Evolutionary conservation across 306 rosid species (phyloP), one percentile per base, ranked within the genome.

Genomic region (Dalbergia cochinchinensis): DNA sequence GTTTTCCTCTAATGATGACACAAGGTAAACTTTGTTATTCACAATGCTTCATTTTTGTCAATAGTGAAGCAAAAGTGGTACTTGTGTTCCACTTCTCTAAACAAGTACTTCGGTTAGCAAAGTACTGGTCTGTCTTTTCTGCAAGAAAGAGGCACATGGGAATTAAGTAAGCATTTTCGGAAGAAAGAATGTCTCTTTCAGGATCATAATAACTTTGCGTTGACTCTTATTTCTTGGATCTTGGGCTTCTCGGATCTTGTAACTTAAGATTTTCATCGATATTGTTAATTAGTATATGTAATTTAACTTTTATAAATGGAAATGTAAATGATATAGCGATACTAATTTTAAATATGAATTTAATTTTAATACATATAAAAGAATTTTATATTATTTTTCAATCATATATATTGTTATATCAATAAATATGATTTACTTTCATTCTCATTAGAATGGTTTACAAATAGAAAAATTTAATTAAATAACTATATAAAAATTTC

Each of bases 141-240:
- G 31, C 63, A 55, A 66, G 75, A 78, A 78, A 82, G 81, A 80
- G 53, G 81, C 83, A 71, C 81, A 69, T 78, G 79, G 86, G 54
- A 78, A 64, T n/a, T 16, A 65, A 41, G 83, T 69, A 75, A 53
- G 77, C 78, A 73, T 73, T 80, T 85, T 71, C 35, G 60, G 77
- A 72, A 41, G 79, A 72, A 54, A 78, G 94, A 88, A 90, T 90
- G 92, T 90, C 94, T 71, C 92, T 78, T 66, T 69, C 54, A 70
- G 65, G 77, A 69, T 34, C 47, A 51, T 45, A 50, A 57, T 33
- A 64, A 54, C 48, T 74, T 70, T 57, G 75, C 76, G 74, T 83
- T 83, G 91, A 86, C 89, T 83, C 83, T 57, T 14, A 86, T 87
- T 86, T 89, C 91, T 89, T 79, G 96, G 97, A 92, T 92, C 97